A percentile compares a stretch with the other conserved stretches of the same genome.
Conservation (phyloP, 371 early-diverging fungal genomes). For the Nematocida homosporus region DNA sequence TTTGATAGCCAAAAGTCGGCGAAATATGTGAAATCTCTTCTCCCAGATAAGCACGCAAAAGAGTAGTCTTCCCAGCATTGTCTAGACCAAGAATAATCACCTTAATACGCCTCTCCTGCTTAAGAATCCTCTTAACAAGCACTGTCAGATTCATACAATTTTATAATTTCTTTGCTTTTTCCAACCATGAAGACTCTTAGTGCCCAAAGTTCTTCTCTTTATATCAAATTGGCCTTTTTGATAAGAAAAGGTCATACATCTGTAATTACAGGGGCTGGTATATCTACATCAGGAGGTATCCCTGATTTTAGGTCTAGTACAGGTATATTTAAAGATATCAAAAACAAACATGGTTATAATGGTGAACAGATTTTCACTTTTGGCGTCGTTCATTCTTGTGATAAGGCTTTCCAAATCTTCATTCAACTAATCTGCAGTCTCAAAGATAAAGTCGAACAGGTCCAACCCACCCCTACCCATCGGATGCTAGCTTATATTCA, state of each 20-base stretch:
- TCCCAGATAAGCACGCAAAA: conserved; percentile 83
- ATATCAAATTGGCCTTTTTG: conserved; percentile 48
- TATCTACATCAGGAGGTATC: conserved; percentile 87
- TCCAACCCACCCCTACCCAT: conserved; percentile 79
- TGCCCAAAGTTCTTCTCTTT: conserved; percentile 15
- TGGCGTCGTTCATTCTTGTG: conserved; percentile 68
- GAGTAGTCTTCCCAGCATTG: conserved; percentile 97
- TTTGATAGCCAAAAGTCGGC: conserved; percentile 68
- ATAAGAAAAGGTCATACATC: conserved; percentile 70
- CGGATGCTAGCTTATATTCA: conserved; percentile 78
- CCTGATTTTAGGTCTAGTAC: conserved; percentile 90
- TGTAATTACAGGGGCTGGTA: conserved; percentile 82
- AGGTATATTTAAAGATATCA: conserved; percentile 86
- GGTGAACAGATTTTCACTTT: conserved; percentile 87
- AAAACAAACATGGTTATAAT: conserved; percentile 73
- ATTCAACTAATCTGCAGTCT: conserved; percentile 86
- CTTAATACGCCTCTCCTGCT: conserved; percentile 75
- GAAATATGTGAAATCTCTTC: conserved; percentile 81
- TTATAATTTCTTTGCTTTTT: conserved; percentile 46
- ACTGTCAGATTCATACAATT: conserved; percentile 58
- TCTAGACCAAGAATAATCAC: conserved; percentile 93
- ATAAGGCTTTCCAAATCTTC: conserved; percentile 74
- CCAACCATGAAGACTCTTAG: conserved; percentile 31
- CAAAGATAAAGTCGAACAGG: conserved; percentile 72
- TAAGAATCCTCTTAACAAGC: conserved; percentile 69